These are phyloP conservation scores for Periconia digitata DNA, from an alignment of 2,329 filamentous ascomycete genomes.

Conservation along the genomic window DNA sequence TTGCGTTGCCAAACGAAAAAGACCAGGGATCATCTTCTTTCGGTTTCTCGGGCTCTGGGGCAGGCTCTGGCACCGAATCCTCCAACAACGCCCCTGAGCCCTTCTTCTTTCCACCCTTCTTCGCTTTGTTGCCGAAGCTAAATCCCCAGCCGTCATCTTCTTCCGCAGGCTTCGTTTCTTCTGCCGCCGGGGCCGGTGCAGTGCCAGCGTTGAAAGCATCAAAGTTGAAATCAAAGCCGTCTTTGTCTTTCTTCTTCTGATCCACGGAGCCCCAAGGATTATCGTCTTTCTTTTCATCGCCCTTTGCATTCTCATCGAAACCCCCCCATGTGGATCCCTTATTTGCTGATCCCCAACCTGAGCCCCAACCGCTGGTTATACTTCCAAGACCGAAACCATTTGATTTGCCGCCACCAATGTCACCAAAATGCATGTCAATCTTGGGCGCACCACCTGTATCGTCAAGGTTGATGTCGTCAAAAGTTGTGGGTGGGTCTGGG, in stretches of 20 bases:
- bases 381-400: slow-evolving; percentile 27
- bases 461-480: slow-evolving; percentile 51
- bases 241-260: slow-evolving; percentile 41
- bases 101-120: slow-evolving; percentile 42
- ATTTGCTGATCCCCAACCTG: slow-evolving; percentile 28
- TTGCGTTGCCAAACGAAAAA: slow-evolving; percentile 29
- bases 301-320: slow-evolving; percentile 25
- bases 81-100: slow-evolving; percentile 30
- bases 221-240: slow-evolving; percentile 40
- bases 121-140: slow-evolving; percentile 47
- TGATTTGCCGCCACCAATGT: slow-evolving; percentile 26
- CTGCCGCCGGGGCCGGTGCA: slow-evolving; percentile 10
- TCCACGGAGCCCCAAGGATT: slow-evolving; percentile 36
- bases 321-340: slow-evolving; percentile 25
- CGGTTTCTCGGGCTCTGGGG: slow-evolving; percentile 23
- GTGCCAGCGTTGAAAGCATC: slow-evolving; percentile 28
- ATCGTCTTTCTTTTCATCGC: slow-evolving; percentile 24
- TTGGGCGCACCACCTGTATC: slow-evolving; percentile 46
- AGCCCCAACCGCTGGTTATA: slow-evolving; percentile 22
- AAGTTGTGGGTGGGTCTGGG: slow-evolving; percentile 44
- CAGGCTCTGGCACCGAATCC: slow-evolving; percentile 22
- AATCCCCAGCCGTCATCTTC: slow-evolving; percentile 36
- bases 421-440: slow-evolving; percentile 51
- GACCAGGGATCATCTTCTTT: slow-evolving; percentile 25
- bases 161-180: slow-evolving; percentile 27